Percentiles rank a stretch among this genome's conserved stretches.
These are phyloP conservation scores for Candida incommunis DNA, from an alignment of 805 yeast species.

Conservation along the genomic window DNA sequence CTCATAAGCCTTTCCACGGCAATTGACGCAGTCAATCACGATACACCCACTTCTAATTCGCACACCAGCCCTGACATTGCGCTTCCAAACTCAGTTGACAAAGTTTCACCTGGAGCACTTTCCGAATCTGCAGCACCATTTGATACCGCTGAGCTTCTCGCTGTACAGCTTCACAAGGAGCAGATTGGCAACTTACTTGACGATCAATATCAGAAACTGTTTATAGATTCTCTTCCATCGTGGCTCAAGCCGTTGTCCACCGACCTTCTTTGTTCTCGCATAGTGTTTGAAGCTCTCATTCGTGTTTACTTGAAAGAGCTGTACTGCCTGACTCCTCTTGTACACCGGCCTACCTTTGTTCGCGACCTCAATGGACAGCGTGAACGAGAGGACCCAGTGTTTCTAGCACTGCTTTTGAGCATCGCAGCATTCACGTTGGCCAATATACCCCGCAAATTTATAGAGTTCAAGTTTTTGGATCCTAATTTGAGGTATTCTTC, in stretches of 20 bases:
- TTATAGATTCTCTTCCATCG: not conserved
- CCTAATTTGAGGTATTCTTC: conserved; percentile 5
- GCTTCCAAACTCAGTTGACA: too few species aligned
- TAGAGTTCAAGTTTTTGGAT: conserved; percentile 3
- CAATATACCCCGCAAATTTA: conserved; percentile 6
- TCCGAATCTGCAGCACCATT: too few species aligned
- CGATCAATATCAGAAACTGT: not conserved
- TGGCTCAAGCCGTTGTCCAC: not conserved
- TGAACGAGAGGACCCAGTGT: conserved; percentile 6
- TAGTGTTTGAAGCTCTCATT: not conserved
- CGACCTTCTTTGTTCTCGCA: not conserved
- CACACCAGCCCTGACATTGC: too few species aligned
- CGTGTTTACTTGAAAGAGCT: not conserved
- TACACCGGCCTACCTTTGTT: conserved; percentile 9
- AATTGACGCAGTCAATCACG: too few species aligned
- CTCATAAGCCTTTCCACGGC: too few species aligned
- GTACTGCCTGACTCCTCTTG: conserved; percentile 7
- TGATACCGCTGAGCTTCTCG: not conserved
- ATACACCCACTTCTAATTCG: too few species aligned
- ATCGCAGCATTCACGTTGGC: conserved; percentile 7
- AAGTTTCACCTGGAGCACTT: too few species aligned
- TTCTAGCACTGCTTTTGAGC: conserved; percentile 2
- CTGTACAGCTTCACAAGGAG: not conserved
- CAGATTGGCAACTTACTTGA: not conserved
- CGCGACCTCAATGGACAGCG: conserved; percentile 5